Base-by-base conservation (phyloP, 306 rosid genomes). In the Inga laurina region DNA sequence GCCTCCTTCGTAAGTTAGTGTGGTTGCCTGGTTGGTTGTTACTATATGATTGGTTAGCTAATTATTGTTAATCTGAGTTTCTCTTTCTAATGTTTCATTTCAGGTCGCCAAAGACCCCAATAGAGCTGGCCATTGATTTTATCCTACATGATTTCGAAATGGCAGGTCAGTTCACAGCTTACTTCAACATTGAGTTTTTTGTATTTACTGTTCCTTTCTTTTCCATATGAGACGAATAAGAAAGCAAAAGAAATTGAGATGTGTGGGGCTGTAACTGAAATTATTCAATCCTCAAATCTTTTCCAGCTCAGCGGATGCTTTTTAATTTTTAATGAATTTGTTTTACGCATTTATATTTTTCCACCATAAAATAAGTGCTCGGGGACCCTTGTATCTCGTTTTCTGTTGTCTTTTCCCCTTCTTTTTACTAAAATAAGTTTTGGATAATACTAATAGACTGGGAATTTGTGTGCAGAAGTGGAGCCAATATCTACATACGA, bases 101-200 rank as follows among this genome's bases (percentile, higher is more conserved):
- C 66, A 93, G 97, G 77, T 85, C 84, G 66, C 94, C 91, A 48
- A 87, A 87, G 86, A 90, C 97, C 66, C 97, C 98, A 2, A 87
- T 93, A 45, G 99, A 95, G 45, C 89, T 90, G 51, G 99, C 99
- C 75, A 90, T 95, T 86, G 98, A 95, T 84, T 95, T 95, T 80
- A 88, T 90, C 45, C 89, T 95, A 8, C 99, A 95, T 79, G 99
- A 95, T 90, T 95, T 95, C 70, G 99, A 95, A 91, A 95, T 95
- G 99, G 94, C 99, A 83, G 99, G 99, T 93, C 19, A 27, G 73
- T 84, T 77, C 80, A n/a, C 49, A 70, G 12, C 67, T 80, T 66
- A 57, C 74, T 62, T 41, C 8, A 24, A 76, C 61, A 68, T 75
- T 51, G 35, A 68, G 8, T 69, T 77, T 62, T 62, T 37, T 54